A percentile compares a stretch with the other conserved stretches of the same genome.
Conservation (phyloP, 805 yeast genomes). For the Yarrowia bubula region DNA sequence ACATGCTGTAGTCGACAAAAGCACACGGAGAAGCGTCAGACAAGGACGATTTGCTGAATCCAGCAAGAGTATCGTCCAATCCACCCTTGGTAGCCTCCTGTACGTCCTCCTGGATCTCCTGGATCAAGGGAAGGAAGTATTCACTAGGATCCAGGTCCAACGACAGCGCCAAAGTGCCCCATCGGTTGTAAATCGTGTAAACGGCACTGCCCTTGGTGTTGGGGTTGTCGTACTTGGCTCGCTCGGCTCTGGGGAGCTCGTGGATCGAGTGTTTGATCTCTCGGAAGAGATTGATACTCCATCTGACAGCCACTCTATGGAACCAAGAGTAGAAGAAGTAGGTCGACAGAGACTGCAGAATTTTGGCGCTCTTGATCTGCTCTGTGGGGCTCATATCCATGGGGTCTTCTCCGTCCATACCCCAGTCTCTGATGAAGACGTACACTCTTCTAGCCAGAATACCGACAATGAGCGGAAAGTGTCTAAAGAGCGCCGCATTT, state of each 20-base stretch:
- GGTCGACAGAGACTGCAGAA: constrained; percentile 63
- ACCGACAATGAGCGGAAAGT: constrained; percentile 41
- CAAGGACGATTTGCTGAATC: constrained; percentile 1
- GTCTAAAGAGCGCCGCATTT: constrained; percentile 41
- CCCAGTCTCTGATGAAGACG: constrained; percentile 53
- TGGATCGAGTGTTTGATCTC: constrained; percentile 35
- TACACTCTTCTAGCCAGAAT: constrained; percentile 59
- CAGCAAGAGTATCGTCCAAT: background rate
- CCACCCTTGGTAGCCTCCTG: constrained; percentile 6
- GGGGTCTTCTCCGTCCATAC: constrained; percentile 40
- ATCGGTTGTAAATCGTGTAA: constrained; percentile 17
- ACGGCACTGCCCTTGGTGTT: constrained; percentile 6
- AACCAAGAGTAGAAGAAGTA: constrained; percentile 47
- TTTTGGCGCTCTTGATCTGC: constrained; percentile 54
- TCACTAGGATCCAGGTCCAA: constrained; percentile 17
- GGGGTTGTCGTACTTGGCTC: constrained; percentile 21
- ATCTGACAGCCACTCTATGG: constrained; percentile 36
- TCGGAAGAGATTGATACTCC: constrained; percentile 39
- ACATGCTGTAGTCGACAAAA: constrained; percentile 18
- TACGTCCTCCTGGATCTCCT: constrained; percentile 2
- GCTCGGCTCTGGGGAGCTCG: constrained; percentile 9
- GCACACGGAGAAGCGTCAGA: constrained; percentile 9
- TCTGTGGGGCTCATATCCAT: constrained; percentile 40
- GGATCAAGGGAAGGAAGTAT: background rate
- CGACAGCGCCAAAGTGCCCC: constrained; percentile 18